phyloP scores from a whole-genome alignment of 1,284 basidiomycete species.

The Boletus nobilissimus region DNA sequence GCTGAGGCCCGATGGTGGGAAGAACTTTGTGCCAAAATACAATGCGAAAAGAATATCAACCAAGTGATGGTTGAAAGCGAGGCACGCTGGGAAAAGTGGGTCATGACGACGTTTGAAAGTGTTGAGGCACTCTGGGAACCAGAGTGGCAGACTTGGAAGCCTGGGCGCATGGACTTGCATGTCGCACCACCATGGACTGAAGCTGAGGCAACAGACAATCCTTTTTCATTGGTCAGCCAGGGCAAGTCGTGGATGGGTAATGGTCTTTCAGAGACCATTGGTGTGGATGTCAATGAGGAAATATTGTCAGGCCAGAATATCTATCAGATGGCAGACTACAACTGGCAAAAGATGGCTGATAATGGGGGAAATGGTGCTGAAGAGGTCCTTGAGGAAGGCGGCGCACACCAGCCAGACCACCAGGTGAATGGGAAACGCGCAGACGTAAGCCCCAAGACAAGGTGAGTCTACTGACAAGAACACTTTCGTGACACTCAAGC shows the following conservation, averaged over 20 bases:
- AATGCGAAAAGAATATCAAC: constrained; percentile 54
- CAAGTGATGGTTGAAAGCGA: constrained; percentile 42
- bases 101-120: constrained; percentile 91
- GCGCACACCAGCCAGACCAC: constrained; percentile 27
- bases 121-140: constrained; percentile 80
- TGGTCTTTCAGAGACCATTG: constrained; percentile 32
- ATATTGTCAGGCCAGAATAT: constrained; percentile 65
- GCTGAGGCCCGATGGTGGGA: constrained; percentile 78
- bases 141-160: constrained; percentile 66
- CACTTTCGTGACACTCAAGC: background rate
- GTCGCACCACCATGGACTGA: constrained; percentile 2
- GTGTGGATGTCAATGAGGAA: constrained; percentile 64
- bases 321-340: constrained; percentile 53
- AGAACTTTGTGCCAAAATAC: constrained; percentile 65
- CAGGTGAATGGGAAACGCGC: constrained; percentile 1
- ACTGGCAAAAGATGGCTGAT: constrained; percentile 48
- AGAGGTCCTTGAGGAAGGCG: constrained; percentile 44
- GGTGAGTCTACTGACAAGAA: constrained; percentile 6
- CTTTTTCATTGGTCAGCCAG: constrained; percentile 39
- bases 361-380: constrained; percentile 41
- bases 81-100: constrained; percentile 65
- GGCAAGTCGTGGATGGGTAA: constrained; percentile 25
- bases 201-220: constrained; percentile 35
- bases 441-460: background rate
- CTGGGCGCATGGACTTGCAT: constrained; percentile 39